Percentiles rank a stretch among this genome's conserved stretches.
phyloP scores from a whole-genome alignment of 305 asterid species.

The Fraxinus baroniana region DNA sequence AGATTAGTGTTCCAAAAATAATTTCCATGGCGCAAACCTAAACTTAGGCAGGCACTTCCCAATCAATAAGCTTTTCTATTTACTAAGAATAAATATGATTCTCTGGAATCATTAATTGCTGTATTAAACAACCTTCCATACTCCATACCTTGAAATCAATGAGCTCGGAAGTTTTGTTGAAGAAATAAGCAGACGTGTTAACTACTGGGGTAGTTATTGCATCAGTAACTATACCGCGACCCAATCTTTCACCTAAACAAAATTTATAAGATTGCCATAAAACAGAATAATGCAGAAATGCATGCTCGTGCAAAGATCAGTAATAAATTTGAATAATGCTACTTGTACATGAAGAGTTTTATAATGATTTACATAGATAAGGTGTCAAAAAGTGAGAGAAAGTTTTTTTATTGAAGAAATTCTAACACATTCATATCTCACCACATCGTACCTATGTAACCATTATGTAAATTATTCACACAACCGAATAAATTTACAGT shows the following conservation, averaged over 20 bases:
- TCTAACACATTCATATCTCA: too few species aligned
- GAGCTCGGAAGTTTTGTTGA: constrained; percentile 79
- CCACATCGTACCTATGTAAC: too few species aligned
- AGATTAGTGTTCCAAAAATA: not conserved
- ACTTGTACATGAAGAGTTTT: too few species aligned
- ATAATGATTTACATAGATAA: too few species aligned
- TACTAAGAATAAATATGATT: not conserved
- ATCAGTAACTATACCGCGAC: constrained; percentile 78
- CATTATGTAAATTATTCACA: too few species aligned
- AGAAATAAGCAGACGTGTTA: constrained; percentile 89
- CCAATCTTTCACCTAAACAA: constrained; percentile 84
- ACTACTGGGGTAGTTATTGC: constrained; percentile 91
- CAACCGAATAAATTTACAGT: not conserved
- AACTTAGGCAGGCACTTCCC: not conserved
- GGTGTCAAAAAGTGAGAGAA: too few species aligned
- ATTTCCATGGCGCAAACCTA: not conserved
- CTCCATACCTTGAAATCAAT: constrained; percentile 62
- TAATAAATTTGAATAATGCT: not conserved
- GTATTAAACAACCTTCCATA: not conserved
- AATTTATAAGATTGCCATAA: constrained; percentile 3
- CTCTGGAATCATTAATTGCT: not conserved
- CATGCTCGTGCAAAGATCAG: not conserved
- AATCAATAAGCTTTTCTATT: not conserved
- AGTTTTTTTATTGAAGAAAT: too few species aligned
- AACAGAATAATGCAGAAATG: not conserved